A percentile compares a stretch with the other conserved stretches of the same genome.
phyloP scores from a whole-genome alignment of 495 filamentous ascomycete species.

The Penicillium flavigenum region DNA sequence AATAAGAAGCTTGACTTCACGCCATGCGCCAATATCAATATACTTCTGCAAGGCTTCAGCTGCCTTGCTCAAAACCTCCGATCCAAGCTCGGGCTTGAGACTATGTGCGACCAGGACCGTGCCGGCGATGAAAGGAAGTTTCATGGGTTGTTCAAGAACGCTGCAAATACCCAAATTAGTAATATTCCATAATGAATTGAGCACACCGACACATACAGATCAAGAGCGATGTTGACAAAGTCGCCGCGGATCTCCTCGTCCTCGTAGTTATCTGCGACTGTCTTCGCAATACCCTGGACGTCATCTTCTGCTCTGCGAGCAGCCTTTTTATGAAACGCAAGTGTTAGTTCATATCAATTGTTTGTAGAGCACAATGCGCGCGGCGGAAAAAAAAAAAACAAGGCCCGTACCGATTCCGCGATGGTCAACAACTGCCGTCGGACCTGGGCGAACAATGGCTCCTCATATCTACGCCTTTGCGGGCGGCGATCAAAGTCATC shows the following conservation, averaged over 20 bases:
- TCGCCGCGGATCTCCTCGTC: conserved; percentile 69
- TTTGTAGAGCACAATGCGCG: conserved; percentile 9
- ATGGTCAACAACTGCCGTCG: conserved; percentile 79
- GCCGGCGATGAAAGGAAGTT: conserved; percentile 88
- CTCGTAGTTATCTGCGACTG: conserved; percentile 75
- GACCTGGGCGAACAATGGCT: conserved; percentile 70
- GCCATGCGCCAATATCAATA: conserved; percentile 74
- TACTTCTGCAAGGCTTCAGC: conserved; percentile 57
- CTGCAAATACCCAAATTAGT: conserved; percentile 27
- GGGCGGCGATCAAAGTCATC: conserved; percentile 70
- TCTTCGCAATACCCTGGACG: conserved; percentile 68
- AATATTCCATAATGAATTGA: background rate
- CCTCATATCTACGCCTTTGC: conserved; percentile 76
- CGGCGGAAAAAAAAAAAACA: conserved; percentile 15
- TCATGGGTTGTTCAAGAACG: conserved; percentile 87
- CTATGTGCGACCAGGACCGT: conserved; percentile 74
- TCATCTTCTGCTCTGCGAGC: conserved; percentile 80
- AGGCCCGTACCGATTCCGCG: conserved; percentile 69
- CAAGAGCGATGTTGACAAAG: conserved; percentile 69
- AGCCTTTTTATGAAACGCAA: conserved; percentile 43
- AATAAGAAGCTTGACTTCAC: conserved; percentile 83
- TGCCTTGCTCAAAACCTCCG: conserved; percentile 63
- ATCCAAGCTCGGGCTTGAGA: conserved; percentile 67
- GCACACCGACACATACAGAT: conserved; percentile 56
- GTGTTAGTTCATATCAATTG: conserved; percentile 11